These are phyloP conservation scores for Parmelia sp. DNA, from an alignment of 495 filamentous ascomycete species.

Conservation along the genomic window DNA sequence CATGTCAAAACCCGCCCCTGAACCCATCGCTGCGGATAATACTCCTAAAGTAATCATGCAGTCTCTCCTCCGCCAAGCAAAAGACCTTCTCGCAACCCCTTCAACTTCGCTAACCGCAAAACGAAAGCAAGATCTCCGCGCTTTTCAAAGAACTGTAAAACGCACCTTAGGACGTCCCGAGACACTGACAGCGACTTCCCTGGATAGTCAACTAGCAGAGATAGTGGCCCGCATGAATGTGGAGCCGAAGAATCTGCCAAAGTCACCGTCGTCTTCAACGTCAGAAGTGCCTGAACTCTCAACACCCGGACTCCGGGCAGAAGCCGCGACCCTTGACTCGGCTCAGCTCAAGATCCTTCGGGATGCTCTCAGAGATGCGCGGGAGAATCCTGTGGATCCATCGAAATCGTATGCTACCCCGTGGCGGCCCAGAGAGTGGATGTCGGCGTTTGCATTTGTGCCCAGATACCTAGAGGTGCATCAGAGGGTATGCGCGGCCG, in stretches of 20 bases:
- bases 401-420: constrained; percentile 84
- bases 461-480: constrained; percentile 95
- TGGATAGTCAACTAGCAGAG: constrained; percentile 47
- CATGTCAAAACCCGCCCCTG: constrained; percentile 6
- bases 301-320: constrained; percentile 15
- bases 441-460: constrained; percentile 89
- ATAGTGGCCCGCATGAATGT: constrained; percentile 25
- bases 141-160: constrained; percentile 49
- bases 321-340: constrained; percentile 18
- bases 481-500: constrained; percentile 88
- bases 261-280: neutral
- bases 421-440: constrained; percentile 81
- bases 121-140: constrained; percentile 56
- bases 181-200: constrained; percentile 39
- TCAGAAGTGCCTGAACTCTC: constrained; percentile 17
- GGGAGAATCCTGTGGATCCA: constrained; percentile 67
- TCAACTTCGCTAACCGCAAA: constrained; percentile 48
- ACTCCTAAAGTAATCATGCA: constrained; percentile 41
- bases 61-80: constrained; percentile 48
- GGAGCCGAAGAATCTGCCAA: neutral
- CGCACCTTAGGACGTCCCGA: constrained; percentile 47
- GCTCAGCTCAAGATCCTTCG: constrained; percentile 36
- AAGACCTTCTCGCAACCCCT: constrained; percentile 44
- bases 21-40: constrained; percentile 13
- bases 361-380: constrained; percentile 47